Evolutionary conservation across 2,329 filamentous ascomycete species (phyloP).

Genomic region (Intubia oerlemansii): DNA sequence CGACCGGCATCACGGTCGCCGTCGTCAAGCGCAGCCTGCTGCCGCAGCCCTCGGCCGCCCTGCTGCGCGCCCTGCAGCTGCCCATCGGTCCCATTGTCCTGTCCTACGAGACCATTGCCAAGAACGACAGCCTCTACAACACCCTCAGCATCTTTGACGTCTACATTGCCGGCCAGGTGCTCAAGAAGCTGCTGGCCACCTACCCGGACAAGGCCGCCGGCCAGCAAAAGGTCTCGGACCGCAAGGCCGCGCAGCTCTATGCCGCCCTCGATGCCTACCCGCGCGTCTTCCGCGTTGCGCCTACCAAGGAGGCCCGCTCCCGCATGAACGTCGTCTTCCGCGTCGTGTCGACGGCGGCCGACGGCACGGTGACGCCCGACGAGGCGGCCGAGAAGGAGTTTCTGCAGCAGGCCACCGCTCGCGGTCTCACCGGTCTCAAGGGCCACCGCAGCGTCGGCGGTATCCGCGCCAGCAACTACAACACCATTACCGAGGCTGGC

Average conservation of each 20-base stretch:
- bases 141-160: slow-evolving; percentile 86
- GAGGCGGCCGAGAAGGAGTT: slow-evolving; percentile 56
- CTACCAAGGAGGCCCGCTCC: slow-evolving; percentile 53
- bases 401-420: slow-evolving; percentile 46
- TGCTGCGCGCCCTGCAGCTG: slow-evolving; percentile 56
- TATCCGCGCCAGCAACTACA: slow-evolving; percentile 77
- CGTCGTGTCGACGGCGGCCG: slow-evolving; percentile 34
- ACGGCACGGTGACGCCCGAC: too few relatives aligned
- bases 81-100: slow-evolving; percentile 61
- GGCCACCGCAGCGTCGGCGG: slow-evolving; percentile 76
- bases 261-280: slow-evolving; percentile 51
- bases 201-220: slow-evolving; percentile 51
- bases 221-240: slow-evolving; percentile 50
- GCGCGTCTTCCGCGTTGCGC: slow-evolving; percentile 55
- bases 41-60: slow-evolving; percentile 43
- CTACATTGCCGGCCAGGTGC: slow-evolving; percentile 75
- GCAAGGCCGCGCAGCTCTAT: slow-evolving; percentile 65
- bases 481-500: slow-evolving; percentile 49
- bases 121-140: slow-evolving; percentile 93
- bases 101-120: slow-evolving; percentile 65
- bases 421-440: slow-evolving; percentile 59
- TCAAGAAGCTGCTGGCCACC: slow-evolving; percentile 47
- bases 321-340: slow-evolving; percentile 95
- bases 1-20: slow-evolving; percentile 67
- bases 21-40: slow-evolving; percentile 68